Evolutionary conservation across 805 yeast species (phyloP), one percentile per base, ranked within the genome.

Genomic region (Naumovozyma castellii): DNA sequence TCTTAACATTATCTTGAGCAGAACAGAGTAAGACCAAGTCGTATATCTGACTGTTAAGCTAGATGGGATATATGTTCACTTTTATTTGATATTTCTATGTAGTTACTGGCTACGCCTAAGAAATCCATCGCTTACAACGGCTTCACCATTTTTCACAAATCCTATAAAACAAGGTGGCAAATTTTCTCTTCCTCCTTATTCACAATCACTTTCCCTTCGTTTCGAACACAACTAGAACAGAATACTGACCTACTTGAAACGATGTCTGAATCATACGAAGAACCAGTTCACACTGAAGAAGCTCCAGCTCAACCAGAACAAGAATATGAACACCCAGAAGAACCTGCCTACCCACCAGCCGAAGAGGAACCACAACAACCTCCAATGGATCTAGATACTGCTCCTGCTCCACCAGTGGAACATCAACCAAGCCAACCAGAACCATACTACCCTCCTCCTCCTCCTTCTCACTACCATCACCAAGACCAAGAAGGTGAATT

Each of bases 401-500:
- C 25, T 33, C 46, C 41, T 15, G 13, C 37, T 6, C 44, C 41
- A 33, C 47, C 46, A 10, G 43, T 39, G 25, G 46, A 43, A 30
- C 43, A 41, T 15, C 51, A 49, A 28, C 51, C 48, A 19, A 42
- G 40, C 15, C 48, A 47, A 34, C 51, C 51, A 16, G 49, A 49
- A 38, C 50, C 50, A 28, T 46, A 48, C 36, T 43, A 45, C 12
- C 45, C 47, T 36, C 53, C 49, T 16, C 54, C 51, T n/a, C 54
- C 54, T 15, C 42, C 42, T 31, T 33, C 34, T 18, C 42, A 47
- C 18, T 34, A 12, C 12, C 41, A 44, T 17, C 44, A 44, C 35
- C 42, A 39, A 13, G 38, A 43, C 25, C 51, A 49, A 19, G 64
- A 58, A 39, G 66, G 62, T 34, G 64, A 65, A 47, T 54, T 65